Base-by-base conservation (phyloP, 2,329 filamentous ascomycete genomes). In the Penicillium oxalicum region DNA sequence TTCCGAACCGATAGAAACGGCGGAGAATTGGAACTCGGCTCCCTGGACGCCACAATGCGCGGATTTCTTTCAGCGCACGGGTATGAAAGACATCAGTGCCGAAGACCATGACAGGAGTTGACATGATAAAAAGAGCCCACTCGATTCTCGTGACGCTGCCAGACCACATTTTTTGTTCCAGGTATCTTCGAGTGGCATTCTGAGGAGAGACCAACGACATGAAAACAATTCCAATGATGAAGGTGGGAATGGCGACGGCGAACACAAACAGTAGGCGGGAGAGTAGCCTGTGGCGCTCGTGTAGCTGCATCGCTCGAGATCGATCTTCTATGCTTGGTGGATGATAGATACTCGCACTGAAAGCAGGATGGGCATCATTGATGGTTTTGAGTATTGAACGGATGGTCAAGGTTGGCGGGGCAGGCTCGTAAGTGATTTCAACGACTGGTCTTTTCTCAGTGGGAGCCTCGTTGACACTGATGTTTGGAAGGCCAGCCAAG, bases 1-100 rank as follows among this genome's bases (percentile, higher is more conserved):
- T 95, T 7, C 91, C 91, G 61, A 96, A 96, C n/a, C 87, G 83
- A 66, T 90, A 89, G 62, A 96, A 91, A 11, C 91, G 78, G 57
- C 85, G 80, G 12, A 87, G 59, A 4, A 94, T 65, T 0, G 88
- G 87, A 1, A 84, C 84, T 34, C 78, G 81, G 63, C 88, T 95
- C 27, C 82, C 80, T 2, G 74, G 82, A 24, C 86, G 79, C 91
- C 91, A 96, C 54, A 95, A 74, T 0, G 83, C 77, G 52, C 77
- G 76, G 9, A 96, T 72, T 60, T 95, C 91, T 64, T 90, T 93
- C 56, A 90, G 65, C 0, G 88, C 87, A 36, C 87, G 79, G 9
- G 77, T 69, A 63, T 96, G 91, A 66, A 96, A 96, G 2, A 90
- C 77, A 64, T 95, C 88, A 0, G 91, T 88, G 1, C 86, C 86